A percentile compares a stretch with the other conserved stretches of the same genome.
Evolutionary conservation across 2,329 filamentous ascomycete species (phyloP).

Genomic region (Knufia fluminis): DNA sequence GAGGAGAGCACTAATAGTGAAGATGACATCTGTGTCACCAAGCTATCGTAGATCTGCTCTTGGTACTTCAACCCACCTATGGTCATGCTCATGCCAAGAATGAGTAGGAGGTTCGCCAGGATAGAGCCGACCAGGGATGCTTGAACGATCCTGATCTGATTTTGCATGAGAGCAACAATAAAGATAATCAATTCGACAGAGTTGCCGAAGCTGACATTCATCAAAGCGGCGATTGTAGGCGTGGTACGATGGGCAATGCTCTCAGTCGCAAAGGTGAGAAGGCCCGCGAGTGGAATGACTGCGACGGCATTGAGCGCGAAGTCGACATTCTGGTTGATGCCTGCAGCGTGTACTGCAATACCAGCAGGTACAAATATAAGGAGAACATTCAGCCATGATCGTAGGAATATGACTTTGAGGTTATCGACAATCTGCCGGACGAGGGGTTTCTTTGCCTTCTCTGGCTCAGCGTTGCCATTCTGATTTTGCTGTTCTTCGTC

Average conservation of each 20-base stretch:
- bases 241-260: constrained; percentile 66
- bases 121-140: constrained; percentile 88
- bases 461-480: constrained; percentile 7
- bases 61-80: constrained; percentile 67
- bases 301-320: constrained; percentile 91
- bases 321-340: constrained; percentile 51
- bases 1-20: constrained; percentile 71
- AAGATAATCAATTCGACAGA: constrained; percentile 71
- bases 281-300: constrained; percentile 77
- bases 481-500: constrained; percentile 5
- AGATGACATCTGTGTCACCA: constrained; percentile 80
- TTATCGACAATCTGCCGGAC: constrained; percentile 13
- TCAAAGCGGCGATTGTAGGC: constrained; percentile 74
- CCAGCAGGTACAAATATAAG: constrained; percentile 70
- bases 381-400: constrained; percentile 78
- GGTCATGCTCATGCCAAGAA: constrained; percentile 89
- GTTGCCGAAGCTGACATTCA: constrained; percentile 88
- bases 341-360: constrained; percentile 61
- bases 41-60: constrained; percentile 85
- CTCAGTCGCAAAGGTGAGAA: constrained; percentile 84
- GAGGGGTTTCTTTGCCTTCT: constrained; percentile 14
- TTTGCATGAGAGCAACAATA: constrained; percentile 67
- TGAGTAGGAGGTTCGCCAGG: constrained; percentile 77
- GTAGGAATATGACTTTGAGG: constrained; percentile 60
- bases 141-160: constrained; percentile 76